Conservation (phyloP, 176 grass and related monocot species). For the Tuctoria greenei region DNA sequence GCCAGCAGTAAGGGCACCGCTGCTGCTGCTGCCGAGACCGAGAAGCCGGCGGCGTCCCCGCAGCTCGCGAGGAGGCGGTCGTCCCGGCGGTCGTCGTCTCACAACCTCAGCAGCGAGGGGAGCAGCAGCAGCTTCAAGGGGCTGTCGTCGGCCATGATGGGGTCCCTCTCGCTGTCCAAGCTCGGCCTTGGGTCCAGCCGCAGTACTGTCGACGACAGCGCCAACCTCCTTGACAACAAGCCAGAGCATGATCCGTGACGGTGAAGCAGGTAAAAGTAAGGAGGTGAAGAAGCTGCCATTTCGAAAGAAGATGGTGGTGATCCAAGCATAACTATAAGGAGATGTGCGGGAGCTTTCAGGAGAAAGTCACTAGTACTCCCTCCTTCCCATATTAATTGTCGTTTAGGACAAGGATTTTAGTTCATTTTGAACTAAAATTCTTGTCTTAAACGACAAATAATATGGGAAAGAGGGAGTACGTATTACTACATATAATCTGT, state of each 20-base stretch:
- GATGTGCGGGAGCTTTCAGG: constrained; percentile 3
- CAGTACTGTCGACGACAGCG: background rate
- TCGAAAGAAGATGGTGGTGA: background rate
- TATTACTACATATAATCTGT: too few relatives aligned
- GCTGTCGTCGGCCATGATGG: constrained; percentile 60
- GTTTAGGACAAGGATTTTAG: too few relatives aligned
- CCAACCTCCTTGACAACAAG: constrained; percentile 26
- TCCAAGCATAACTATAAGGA: constrained; percentile 8
- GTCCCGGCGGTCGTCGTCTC: constrained; percentile 50
- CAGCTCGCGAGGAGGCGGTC: constrained; percentile 52
- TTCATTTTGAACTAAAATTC: too few relatives aligned
- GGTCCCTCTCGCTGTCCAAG: constrained; percentile 54
- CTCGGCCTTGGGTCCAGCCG: constrained; percentile 58
- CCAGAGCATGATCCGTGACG: constrained; percentile 46
- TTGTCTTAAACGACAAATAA: too few relatives aligned
- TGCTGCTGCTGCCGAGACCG: background rate
- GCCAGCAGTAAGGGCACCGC: background rate
- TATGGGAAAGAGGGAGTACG: too few relatives aligned
- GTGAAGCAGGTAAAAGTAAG: background rate
- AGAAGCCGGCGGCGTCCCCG: constrained; percentile 35
- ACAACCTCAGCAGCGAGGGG: constrained; percentile 61
- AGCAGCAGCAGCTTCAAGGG: constrained; percentile 87
- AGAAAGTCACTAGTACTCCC: background rate
- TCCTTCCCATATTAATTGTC: too few relatives aligned
- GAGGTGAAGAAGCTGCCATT: background rate